Evolutionary conservation across 2,329 filamentous ascomycete genomes (phyloP), one percentile per base, ranked within the genome.

Genomic region (Stenocarpella maydis): DNA sequence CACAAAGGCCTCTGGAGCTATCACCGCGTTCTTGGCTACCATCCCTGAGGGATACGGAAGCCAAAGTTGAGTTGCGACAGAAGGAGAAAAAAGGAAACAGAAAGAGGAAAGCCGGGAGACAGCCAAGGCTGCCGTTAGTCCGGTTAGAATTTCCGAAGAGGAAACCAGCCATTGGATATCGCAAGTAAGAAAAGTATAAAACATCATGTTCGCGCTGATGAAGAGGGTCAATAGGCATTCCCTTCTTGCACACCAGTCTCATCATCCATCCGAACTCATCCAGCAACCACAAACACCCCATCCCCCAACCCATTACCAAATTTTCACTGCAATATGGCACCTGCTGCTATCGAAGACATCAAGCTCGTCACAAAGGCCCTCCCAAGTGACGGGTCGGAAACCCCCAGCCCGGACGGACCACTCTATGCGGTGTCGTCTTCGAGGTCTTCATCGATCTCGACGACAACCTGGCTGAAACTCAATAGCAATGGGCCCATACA

Each of bases 401-500:
- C 69, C 19, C 69, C 69, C 14, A 70, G 65, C 24, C 65, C 69
- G 3, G 58, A 55, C n/a, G 69, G 69, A 26, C 69, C 69, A 53
- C 69, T 70, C 14, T 39, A 60, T 14, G 45, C n/a, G n/a, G 55
- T 50, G 3, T 28, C 45, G 10, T 24, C 65, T 6, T 31, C 52
- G 14, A 43, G 31, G n/a, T 47, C 61, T 21, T 50, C 45, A 34
- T 39, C 63, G 4, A 28, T 45, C 45, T 69, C 69, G 1, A 71
- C 69, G 17, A 43, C 58, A 37, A 63, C 65, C 21, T 71, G 65
- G 66, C 53, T 71, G 69, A 68, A 71, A 41, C 69, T 71, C 60
- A 69, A 71, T 52, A 71, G 69, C 52, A 47, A 24, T 15, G 69
- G 60, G 2, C 69, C 69, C 3, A 61, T 60, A n/a, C 37, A 69